Percentiles rank a stretch among this genome's conserved stretches.
phyloP scores from a whole-genome alignment of 2,329 filamentous ascomycete genomes.

The Fusarium neocosmosporiellum region DNA sequence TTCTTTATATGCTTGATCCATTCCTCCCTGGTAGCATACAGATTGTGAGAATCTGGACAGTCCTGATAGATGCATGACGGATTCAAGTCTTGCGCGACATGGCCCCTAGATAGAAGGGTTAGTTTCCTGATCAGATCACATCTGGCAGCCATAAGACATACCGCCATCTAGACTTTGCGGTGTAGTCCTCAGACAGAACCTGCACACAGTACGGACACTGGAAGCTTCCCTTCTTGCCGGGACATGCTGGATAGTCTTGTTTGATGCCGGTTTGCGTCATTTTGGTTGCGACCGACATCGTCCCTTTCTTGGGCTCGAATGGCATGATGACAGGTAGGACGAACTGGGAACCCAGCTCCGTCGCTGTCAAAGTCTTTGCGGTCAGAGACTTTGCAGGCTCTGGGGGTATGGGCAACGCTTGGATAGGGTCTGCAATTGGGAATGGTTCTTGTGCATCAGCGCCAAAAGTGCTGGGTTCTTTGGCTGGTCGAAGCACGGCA shows the following conservation, averaged over 20 bases:
- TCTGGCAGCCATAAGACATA: neutral
- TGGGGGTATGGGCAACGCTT: neutral
- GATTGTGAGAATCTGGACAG: neutral
- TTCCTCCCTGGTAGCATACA: neutral
- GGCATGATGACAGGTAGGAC: neutral
- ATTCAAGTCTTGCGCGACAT: neutral
- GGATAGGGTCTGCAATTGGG: neutral
- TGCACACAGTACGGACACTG: conserved; percentile 4
- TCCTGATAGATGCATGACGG: neutral
- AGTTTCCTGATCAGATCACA: neutral
- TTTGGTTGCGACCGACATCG: neutral
- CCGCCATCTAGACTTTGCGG: neutral
- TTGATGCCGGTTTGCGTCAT: conserved; percentile 5
- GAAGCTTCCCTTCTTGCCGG: neutral
- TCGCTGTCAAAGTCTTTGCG: neutral
- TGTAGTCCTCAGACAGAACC: neutral
- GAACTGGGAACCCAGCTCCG: neutral
- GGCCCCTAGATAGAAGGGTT: neutral
- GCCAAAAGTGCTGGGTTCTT: neutral
- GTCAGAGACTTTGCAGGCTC: neutral
- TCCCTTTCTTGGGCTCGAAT: neutral
- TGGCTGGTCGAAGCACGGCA: neutral
- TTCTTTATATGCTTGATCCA: neutral
- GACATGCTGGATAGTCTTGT: conserved; percentile 9
- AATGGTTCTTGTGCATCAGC: neutral